These are phyloP conservation scores for Chlorella sp. DNA, from an alignment of 139 green algal genomes.

Conservation along the genomic window DNA sequence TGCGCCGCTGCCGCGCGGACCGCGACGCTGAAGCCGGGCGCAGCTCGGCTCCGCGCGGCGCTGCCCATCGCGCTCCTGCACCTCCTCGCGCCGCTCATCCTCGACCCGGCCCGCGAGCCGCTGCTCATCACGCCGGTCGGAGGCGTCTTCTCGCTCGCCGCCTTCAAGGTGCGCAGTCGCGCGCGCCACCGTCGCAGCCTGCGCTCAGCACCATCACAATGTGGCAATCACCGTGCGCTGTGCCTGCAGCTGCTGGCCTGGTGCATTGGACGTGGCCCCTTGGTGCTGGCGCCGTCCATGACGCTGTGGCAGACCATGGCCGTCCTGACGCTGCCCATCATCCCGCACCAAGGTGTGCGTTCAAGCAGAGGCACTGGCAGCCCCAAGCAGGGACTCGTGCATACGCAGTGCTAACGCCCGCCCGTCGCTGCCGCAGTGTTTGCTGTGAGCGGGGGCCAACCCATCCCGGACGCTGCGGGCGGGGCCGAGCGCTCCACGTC, in stretches of 20 bases:
- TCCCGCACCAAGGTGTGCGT: constrained; percentile 8
- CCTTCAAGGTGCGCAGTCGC: not conserved
- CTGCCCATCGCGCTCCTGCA: not conserved
- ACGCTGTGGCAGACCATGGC: constrained; percentile 6
- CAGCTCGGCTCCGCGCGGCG: not conserved
- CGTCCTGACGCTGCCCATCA: constrained; percentile 12
- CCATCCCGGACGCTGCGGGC: not conserved
- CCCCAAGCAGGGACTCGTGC: not conserved
- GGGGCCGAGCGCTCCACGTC: not conserved
- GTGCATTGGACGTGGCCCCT: constrained; percentile 9
- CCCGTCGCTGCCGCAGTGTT: constrained; percentile 1
- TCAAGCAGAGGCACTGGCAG: not conserved
- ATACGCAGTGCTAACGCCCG: not conserved
- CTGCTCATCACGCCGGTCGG: not conserved
- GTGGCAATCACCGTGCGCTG: not conserved
- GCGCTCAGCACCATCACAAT: not conserved
- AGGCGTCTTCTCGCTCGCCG: not conserved
- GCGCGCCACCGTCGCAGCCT: no score
- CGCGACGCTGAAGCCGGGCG: no score
- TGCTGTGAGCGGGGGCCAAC: constrained; percentile 2
- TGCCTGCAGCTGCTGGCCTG: constrained; percentile 20
- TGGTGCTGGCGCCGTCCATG: constrained; percentile 11
- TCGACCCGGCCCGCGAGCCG: not conserved
- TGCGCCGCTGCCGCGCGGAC: no score
- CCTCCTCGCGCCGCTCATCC: not conserved